phyloP scores from a whole-genome alignment of 371 early-diverging fungal genomes.

The Rhizopus microsporus region DNA sequence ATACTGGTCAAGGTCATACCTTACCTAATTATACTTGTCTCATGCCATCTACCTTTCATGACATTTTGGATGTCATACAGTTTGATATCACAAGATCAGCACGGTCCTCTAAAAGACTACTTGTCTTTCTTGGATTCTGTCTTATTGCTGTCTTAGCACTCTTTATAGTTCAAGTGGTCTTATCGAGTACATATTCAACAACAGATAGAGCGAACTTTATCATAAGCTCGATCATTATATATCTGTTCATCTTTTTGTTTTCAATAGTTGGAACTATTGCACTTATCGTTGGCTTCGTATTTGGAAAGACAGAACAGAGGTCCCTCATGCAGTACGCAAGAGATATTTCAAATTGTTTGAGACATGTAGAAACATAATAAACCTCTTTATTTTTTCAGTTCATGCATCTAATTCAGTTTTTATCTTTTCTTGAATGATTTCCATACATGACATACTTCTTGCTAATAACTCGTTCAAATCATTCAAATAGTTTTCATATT shows the following conservation, averaged over 20 bases:
- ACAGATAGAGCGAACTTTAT: neutral
- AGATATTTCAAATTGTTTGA: slow-evolving; percentile 17
- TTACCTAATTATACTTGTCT: slow-evolving; percentile 28
- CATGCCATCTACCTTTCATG: slow-evolving; percentile 8
- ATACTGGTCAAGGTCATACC: slow-evolving; percentile 2
- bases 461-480: slow-evolving; percentile 59
- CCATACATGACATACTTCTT: slow-evolving; percentile 38
- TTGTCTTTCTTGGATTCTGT: slow-evolving; percentile 13
- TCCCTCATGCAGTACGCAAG: slow-evolving; percentile 28
- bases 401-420: slow-evolving; percentile 25
- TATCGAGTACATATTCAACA: slow-evolving; percentile 6
- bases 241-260: slow-evolving; percentile 15
- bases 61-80: slow-evolving; percentile 20
- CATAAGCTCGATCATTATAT: slow-evolving; percentile 6
- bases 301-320: slow-evolving; percentile 40
- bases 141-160: slow-evolving; percentile 20
- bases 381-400: slow-evolving; percentile 2
- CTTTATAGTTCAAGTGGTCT: slow-evolving; percentile 13
- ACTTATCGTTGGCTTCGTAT: slow-evolving; percentile 50
- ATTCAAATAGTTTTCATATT: slow-evolving; percentile 50
- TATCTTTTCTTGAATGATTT: slow-evolving; percentile 30
- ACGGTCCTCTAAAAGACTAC: slow-evolving; percentile 18
- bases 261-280: slow-evolving; percentile 22
- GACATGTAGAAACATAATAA: neutral
- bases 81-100: slow-evolving; percentile 11